Conservation (phyloP, 2,329 filamentous ascomycete genomes). For the Xylariales sp. region DNA sequence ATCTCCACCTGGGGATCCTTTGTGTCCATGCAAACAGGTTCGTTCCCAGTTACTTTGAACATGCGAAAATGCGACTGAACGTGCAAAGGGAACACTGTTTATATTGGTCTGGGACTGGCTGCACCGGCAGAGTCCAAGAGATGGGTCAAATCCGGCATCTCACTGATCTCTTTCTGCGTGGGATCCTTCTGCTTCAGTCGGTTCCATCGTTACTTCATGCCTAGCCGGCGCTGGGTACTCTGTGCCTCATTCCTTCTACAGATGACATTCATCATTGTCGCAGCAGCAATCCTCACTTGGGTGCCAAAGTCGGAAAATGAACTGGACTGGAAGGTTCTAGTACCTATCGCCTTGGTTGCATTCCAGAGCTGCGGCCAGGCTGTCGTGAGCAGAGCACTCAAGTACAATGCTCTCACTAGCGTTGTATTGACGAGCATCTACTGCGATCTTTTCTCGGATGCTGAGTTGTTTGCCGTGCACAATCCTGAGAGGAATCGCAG, state of each 20-base stretch:
- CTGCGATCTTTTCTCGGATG: constrained; percentile 72
- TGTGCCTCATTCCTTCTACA: constrained; percentile 54
- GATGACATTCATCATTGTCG: constrained; percentile 41
- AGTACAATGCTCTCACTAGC: constrained; percentile 67
- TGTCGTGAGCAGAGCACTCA: constrained; percentile 65
- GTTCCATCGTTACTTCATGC: constrained; percentile 60
- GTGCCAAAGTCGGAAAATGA: constrained; percentile 33
- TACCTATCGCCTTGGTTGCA: constrained; percentile 65
- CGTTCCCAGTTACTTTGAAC: constrained; percentile 12
- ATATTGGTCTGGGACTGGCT: constrained; percentile 69
- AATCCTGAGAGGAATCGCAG: constrained; percentile 49
- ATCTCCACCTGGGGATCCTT: constrained; percentile 77
- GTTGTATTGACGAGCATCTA: constrained; percentile 79
- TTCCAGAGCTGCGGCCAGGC: constrained; percentile 78
- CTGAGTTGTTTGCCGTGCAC: constrained; percentile 36
- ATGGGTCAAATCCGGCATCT: constrained; percentile 69
- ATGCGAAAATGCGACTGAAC: not conserved
- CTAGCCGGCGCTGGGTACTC: constrained; percentile 61
- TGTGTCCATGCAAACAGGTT: constrained; percentile 78
- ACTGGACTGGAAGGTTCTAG: constrained; percentile 53
- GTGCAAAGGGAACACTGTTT: constrained; percentile 67
- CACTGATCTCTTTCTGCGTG: constrained; percentile 65
- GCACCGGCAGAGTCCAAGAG: constrained; percentile 49
- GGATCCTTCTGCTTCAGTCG: constrained; percentile 68
- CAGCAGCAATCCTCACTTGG: constrained; percentile 50